Percentiles rank a stretch among this genome's conserved stretches.
Conservation (phyloP, 139 green algal genomes). For the Chlorella sp. region DNA sequence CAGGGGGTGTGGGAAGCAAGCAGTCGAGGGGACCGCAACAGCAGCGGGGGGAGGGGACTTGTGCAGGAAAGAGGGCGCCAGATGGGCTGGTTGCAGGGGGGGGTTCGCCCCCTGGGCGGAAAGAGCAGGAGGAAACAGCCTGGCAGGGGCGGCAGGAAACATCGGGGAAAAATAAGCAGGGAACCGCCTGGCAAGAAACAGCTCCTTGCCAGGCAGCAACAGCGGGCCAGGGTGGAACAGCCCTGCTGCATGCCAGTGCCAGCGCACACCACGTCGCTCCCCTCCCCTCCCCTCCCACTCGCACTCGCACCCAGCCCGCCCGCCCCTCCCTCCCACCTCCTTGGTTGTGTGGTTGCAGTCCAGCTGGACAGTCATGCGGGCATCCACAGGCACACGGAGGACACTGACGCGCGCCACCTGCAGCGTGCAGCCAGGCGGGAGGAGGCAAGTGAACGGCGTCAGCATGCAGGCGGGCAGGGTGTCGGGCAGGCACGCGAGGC, state of each 20-base stretch:
- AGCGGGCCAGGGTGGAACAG: too few species aligned
- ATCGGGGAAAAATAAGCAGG: too few species aligned
- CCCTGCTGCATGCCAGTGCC: not conserved
- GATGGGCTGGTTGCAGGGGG: too few species aligned
- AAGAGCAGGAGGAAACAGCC: too few species aligned
- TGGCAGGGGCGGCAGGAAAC: too few species aligned
- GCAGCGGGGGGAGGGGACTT: too few species aligned
- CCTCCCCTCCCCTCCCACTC: not conserved
- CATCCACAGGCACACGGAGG: not conserved
- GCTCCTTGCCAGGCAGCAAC: too few species aligned
- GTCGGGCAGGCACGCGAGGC: not conserved
- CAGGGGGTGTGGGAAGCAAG: not conserved
- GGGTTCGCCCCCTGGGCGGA: too few species aligned
- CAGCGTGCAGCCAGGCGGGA: not conserved
- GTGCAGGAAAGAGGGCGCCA: too few species aligned
- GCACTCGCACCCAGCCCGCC: not conserved
- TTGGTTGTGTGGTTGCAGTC: conserved; percentile 11
- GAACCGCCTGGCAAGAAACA: too few species aligned
- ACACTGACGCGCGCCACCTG: conserved; percentile 1
- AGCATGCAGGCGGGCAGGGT: not conserved
- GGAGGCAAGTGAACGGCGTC: not conserved
- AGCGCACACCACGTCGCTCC: not conserved
- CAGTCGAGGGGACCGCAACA: not conserved
- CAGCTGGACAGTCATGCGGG: not conserved
- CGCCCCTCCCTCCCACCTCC: too few species aligned